Conservation (phyloP, 2,329 filamentous ascomycete species). For the Sporothrix luriei region DNA sequence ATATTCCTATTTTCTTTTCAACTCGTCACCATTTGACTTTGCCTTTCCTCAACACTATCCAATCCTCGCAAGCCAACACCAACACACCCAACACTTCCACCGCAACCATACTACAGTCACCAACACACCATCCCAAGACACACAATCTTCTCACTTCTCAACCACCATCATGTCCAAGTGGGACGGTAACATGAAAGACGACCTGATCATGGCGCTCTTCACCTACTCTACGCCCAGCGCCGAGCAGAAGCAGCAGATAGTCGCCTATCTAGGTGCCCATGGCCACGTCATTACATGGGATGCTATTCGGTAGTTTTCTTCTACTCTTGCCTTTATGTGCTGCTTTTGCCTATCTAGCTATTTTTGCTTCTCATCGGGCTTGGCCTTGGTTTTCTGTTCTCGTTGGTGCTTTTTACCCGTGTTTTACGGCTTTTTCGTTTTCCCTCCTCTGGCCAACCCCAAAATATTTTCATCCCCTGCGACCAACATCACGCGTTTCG, state of each 20-base stretch:
- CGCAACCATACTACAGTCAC: background rate
- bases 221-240: constrained; percentile 19
- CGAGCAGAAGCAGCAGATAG: constrained; percentile 35
- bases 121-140: background rate
- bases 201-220: constrained; percentile 36
- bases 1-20: background rate
- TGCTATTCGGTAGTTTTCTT: constrained; percentile 36
- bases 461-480: background rate
- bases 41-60: background rate
- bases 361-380: background rate
- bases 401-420: background rate
- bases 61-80: background rate
- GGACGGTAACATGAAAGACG: constrained; percentile 31
- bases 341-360: background rate
- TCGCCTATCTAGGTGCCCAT: constrained; percentile 32
- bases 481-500: background rate
- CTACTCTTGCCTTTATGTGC: background rate
- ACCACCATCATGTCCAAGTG: constrained; percentile 34
- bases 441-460: background rate
- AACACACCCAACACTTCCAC: background rate
- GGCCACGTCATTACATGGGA: constrained; percentile 39
- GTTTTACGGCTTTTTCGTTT: background rate
- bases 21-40: background rate
- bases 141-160: background rate
- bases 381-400: background rate